Evolutionary conservation across 495 filamentous ascomycete species (phyloP).

Genomic region (Cenococcum geophilum): DNA sequence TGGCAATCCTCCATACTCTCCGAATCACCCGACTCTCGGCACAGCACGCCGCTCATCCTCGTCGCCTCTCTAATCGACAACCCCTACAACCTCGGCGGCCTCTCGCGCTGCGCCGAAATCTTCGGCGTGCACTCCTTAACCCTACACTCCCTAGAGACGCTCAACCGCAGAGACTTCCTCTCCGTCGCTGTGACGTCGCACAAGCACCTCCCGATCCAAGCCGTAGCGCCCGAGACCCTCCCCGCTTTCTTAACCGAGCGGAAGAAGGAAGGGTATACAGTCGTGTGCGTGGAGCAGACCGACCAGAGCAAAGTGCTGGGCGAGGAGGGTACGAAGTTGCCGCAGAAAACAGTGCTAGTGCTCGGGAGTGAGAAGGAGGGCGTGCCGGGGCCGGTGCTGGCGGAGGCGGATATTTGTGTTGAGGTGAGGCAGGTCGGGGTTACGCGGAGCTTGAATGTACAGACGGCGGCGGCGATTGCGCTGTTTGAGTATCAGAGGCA

Average conservation of each 20-base stretch:
- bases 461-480: slow-evolving; percentile 46
- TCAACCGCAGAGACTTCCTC: slow-evolving; percentile 40
- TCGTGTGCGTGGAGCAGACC: slow-evolving; percentile 48
- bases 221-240: slow-evolving; percentile 32
- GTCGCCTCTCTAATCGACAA: slow-evolving; percentile 47
- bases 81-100: slow-evolving; percentile 45
- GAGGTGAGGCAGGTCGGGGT: slow-evolving; percentile 46
- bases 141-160: slow-evolving; percentile 31
- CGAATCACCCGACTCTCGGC: neutral
- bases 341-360: slow-evolving; percentile 41
- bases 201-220: slow-evolving; percentile 41
- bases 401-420: slow-evolving; percentile 43
- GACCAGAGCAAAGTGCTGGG: slow-evolving; percentile 42
- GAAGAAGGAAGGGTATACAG: slow-evolving; percentile 39
- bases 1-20: slow-evolving; percentile 9
- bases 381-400: slow-evolving; percentile 41
- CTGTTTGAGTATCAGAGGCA: slow-evolving; percentile 41
- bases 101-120: slow-evolving; percentile 45
- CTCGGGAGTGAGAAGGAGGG: slow-evolving; percentile 46
- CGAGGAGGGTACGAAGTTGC: slow-evolving; percentile 25
- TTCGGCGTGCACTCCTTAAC: slow-evolving; percentile 41
- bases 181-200: slow-evolving; percentile 42
- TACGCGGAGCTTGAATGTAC: slow-evolving; percentile 49
- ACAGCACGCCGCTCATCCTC: slow-evolving; percentile 35
- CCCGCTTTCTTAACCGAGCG: slow-evolving; percentile 31